Evolutionary conservation across 106 monocot species (phyloP), one percentile per base, ranked within the genome.

Genomic region (Apostasia ramifera): DNA sequence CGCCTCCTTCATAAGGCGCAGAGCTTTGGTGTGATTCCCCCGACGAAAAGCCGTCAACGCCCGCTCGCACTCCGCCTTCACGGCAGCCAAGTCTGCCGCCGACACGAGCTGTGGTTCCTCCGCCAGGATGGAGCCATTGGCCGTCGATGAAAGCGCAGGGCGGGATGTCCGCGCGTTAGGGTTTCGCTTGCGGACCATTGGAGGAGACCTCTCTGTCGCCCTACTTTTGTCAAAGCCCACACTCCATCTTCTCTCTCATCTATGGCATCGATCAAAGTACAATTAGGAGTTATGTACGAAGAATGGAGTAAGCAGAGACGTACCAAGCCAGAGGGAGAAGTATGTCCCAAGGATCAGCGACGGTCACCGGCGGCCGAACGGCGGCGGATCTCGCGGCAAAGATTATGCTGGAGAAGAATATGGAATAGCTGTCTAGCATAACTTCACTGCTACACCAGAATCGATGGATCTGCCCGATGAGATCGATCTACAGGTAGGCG

Each of bases 1-100:
- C 1, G 84, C 84, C 4, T 92, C 95, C 71, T 86, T 86, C 91
- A 92, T 86, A 51, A 95, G 50, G 3, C 89, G 72, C 2, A 86
- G 71, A 41, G 91, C 81, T 53, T 82, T 86, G 59, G 73, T 80
- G 74, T 86, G 92, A 66, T 84, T 92, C 26, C 95, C 92, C 2
- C 86, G 86, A 11, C 89, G 83, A 69, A 95, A 83, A 39, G 91
- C 75, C 4, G 66, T 74, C n/a, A 91, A 71, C 11, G 95, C 91
- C n/a, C 64, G 48, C 55, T 94, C 88, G 77, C 85, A 88, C 79
- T 88, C 91, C 51, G 74, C 72, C 80, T 85, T 89, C 60, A 90
- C 70, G 11, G 71, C 74, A 26, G 71, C 55, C 26, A 54, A 43
- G 40, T 63, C 42, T 12, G 47, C 57, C 39, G 44, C 4, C 59